Percentiles rank a stretch among this genome's conserved stretches.
Evolutionary conservation across 495 filamentous ascomycete genomes (phyloP).

Genomic region (Annulohypoxylon moriforme): DNA sequence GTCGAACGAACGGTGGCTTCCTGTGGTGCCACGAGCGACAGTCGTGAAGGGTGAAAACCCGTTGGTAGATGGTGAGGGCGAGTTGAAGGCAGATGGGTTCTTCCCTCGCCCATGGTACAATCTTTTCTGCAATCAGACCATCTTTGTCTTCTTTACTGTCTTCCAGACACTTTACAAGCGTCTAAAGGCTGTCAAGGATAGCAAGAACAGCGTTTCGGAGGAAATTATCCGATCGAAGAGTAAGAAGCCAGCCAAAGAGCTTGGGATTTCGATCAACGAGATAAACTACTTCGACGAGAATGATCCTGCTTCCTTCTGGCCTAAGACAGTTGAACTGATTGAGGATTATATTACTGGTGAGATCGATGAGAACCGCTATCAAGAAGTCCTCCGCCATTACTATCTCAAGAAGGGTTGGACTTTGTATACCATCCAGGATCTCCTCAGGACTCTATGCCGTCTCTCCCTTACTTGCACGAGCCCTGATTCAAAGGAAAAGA

Average conservation of each 20-base stretch:
- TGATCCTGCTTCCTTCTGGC: slow-evolving; percentile 62
- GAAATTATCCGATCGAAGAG: slow-evolving; percentile 75
- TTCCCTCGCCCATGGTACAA: slow-evolving; percentile 83
- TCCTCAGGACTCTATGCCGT: slow-evolving; percentile 79
- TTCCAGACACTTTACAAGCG: slow-evolving; percentile 90
- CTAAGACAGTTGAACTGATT: slow-evolving; percentile 71
- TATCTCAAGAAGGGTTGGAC: slow-evolving; percentile 91
- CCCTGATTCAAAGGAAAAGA: slow-evolving; percentile 89
- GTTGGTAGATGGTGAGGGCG: slow-evolving; percentile 62
- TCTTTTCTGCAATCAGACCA: slow-evolving; percentile 87
- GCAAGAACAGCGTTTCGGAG: slow-evolving; percentile 74
- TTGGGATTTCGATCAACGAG: slow-evolving; percentile 72
- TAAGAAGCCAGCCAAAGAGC: slow-evolving; percentile 80
- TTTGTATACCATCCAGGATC: slow-evolving; percentile 87
- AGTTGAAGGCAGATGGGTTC: slow-evolving; percentile 80
- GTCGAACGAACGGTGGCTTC: slow-evolving; percentile 67
- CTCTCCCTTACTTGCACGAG: slow-evolving; percentile 79
- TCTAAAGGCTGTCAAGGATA: slow-evolving; percentile 81
- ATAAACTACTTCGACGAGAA: slow-evolving; percentile 58
- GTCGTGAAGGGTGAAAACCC: slow-evolving; percentile 57
- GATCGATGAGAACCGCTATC: slow-evolving; percentile 80
- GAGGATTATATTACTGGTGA: slow-evolving; percentile 87
- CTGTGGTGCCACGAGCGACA: slow-evolving; percentile 58
- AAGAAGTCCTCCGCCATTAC: slow-evolving; percentile 88
- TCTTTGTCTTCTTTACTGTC: slow-evolving; percentile 92